Percentiles rank a stretch among this genome's conserved stretches.
Conservation (phyloP, 2,329 filamentous ascomycete species). For the Rhynchosporium graminicola region DNA sequence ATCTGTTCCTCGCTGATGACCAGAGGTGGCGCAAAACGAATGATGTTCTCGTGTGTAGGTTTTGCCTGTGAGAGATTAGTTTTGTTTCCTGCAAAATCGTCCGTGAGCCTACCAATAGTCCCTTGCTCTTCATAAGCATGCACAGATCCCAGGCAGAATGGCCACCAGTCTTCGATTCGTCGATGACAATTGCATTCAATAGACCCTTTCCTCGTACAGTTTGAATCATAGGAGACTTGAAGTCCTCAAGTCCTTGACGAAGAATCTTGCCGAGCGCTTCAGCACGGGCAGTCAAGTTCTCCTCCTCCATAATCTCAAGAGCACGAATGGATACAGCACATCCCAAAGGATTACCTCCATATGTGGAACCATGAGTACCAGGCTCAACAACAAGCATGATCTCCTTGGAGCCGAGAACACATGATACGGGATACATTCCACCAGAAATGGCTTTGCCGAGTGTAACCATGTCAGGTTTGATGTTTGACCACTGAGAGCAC, state of each 20-base stretch:
- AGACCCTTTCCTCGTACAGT: conserved; percentile 88
- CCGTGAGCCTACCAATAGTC: conserved; percentile 69
- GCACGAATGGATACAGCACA: conserved; percentile 95
- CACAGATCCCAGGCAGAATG: conserved; percentile 96
- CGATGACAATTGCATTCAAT: conserved; percentile 93
- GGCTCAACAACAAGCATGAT: conserved; percentile 96
- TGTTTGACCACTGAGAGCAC: conserved; percentile 89
- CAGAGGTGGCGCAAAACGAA: conserved; percentile 92
- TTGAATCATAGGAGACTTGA: conserved; percentile 80
- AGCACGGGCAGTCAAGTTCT: conserved; percentile 81
- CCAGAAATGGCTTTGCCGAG: conserved; percentile 97
- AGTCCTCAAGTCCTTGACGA: conserved; percentile 71
- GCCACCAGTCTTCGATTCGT: conserved; percentile 81
- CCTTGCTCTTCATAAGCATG: conserved; percentile 93
- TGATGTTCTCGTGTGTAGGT: conserved; percentile 98
- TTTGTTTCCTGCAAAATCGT: not conserved
- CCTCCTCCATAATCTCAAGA: conserved; percentile 89
- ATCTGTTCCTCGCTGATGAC: conserved; percentile 92
- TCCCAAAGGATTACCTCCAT: conserved; percentile 93
- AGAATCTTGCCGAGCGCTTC: conserved; percentile 81
- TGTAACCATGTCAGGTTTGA: conserved; percentile 93
- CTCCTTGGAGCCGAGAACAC: conserved; percentile 83
- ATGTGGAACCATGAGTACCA: conserved; percentile 97
- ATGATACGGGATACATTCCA: conserved; percentile 98
- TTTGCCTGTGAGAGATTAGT: conserved; percentile 67